Base-by-base conservation (phyloP, 1,284 basidiomycete genomes). In the Peniophora sp. region DNA sequence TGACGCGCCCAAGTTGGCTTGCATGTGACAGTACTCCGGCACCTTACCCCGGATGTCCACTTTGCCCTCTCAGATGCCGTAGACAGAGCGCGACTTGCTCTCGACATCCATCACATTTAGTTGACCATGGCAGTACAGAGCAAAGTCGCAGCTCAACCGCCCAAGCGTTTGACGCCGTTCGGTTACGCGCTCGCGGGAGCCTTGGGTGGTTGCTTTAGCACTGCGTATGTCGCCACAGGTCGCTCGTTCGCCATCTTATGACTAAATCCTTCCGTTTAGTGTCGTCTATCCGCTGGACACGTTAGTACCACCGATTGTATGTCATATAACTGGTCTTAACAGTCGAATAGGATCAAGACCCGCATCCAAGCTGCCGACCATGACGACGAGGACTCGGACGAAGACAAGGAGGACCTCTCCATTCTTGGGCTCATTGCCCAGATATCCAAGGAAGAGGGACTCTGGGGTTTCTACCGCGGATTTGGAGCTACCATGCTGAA, bases 401-500 rank as follows among this genome's bases (percentile, higher is more conserved):
- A 79, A 57, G 69, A 67, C 48, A 78, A 75, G 60, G 73, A 75
- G 43, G 72, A 78, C 14, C 67, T 78, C n/a, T 80, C 80, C 6
- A 78, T 95, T 68, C 60, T 85, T 24, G 64, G 74, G 14, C 73
- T 94, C 51, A 65, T 95, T 27, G 57, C 84, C 50, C 73, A 78
- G 58, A 86, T 96, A 57, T 72, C 91, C 61, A 78, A 78, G 57
- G 81, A 83, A 55, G 92, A 97, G 57, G 94, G 94, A 0, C 58
- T 95, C 49, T 54, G 64, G 5, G 95, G 92, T 0, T 85, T 88
- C 63, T 99, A 97, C 72, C 83, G 86, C 54, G 97, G 97, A 3
- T 99, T 98, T 64, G 78, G 83, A 36, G 97, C 97, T n/a, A 97
- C 89, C 53, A 98, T 99, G 95, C 75, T 98, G 59, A 98, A 97